Percentiles rank a stretch among this genome's conserved stretches.
phyloP scores from a whole-genome alignment of 768 basidiomycete species.

The Dioszegia crocea region DNA sequence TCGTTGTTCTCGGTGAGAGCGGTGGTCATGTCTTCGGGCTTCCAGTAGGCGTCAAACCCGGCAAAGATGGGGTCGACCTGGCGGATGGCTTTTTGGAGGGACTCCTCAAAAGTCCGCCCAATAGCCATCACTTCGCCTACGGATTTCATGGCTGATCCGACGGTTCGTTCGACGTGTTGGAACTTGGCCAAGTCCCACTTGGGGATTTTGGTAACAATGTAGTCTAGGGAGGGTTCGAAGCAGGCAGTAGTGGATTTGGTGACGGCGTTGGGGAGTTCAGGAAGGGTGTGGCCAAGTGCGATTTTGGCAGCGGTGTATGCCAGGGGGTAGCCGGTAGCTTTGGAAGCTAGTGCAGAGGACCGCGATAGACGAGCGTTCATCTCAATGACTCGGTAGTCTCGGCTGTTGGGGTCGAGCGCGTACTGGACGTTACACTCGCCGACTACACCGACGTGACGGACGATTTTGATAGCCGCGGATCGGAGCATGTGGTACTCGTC shows the following conservation, averaged over 20 bases:
- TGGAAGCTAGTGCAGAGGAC: constrained; percentile 92
- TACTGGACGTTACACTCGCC: constrained; percentile 64
- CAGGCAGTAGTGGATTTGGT: constrained; percentile 99
- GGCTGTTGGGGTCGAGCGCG: constrained; percentile 84
- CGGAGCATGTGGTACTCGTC: constrained; percentile 99
- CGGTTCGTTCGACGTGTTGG: constrained; percentile 84
- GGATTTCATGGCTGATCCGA: constrained; percentile 98
- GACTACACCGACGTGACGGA: constrained; percentile 58
- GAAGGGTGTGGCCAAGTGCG: constrained; percentile 92
- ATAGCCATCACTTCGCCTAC: constrained; percentile 99
- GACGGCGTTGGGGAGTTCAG: constrained; percentile 96
- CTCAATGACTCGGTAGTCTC: constrained; percentile 97
- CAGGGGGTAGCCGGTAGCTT: constrained; percentile 97
- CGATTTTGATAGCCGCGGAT: constrained; percentile 92
- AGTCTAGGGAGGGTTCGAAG: constrained; percentile 97
- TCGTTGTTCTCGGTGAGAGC: constrained; percentile 83
- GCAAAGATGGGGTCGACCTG: constrained; percentile 95
- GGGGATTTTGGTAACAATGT: constrained; percentile 98
- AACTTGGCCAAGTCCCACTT: constrained; percentile 99
- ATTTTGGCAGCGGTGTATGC: constrained; percentile 99
- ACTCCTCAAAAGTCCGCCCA: constrained; percentile 97
- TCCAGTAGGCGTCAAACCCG: constrained; percentile 92
- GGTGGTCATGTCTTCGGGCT: constrained; percentile 76
- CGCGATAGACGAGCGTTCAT: constrained; percentile 82
- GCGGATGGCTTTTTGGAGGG: constrained; percentile 94